These are phyloP conservation scores for Nidula niveotomentosa DNA, from an alignment of 1,284 basidiomycete genomes.

Conservation along the genomic window DNA sequence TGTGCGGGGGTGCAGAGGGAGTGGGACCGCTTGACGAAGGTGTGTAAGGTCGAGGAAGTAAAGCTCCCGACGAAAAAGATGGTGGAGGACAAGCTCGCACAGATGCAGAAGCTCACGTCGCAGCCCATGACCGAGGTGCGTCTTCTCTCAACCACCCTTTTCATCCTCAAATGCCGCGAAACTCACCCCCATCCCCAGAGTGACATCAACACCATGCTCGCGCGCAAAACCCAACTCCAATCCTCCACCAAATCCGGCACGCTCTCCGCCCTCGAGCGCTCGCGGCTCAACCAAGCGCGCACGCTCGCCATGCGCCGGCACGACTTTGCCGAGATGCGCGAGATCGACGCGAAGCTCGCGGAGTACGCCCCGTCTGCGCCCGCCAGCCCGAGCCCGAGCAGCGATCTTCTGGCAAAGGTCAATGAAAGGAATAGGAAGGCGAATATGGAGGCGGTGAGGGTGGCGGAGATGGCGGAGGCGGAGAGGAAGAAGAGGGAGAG, in stretches of 20 bases:
- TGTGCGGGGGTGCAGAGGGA: conserved; percentile 54
- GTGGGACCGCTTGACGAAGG: conserved; percentile 59
- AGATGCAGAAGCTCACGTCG: conserved; percentile 56
- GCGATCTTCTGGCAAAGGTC: conserved; percentile 70
- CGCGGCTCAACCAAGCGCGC: conserved; percentile 63
- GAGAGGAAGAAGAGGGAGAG: conserved; percentile 67
- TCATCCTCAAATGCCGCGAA: conserved; percentile 1
- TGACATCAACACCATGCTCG: conserved; percentile 73
- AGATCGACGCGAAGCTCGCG: conserved; percentile 64
- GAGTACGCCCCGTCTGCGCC: conserved; percentile 30
- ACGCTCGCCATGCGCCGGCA: conserved; percentile 72
- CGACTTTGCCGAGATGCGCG: conserved; percentile 58
- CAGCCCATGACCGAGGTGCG: conserved; percentile 78
- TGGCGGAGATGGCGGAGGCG: conserved; percentile 69
- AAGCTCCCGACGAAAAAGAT: conserved; percentile 66
- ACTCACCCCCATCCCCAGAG: conserved; percentile 34
- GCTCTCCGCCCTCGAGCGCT: conserved; percentile 54
- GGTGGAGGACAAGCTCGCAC: conserved; percentile 62
- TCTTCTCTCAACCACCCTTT: neutral
- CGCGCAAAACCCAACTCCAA: conserved; percentile 59
- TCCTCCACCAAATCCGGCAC: conserved; percentile 31
- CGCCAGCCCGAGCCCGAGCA: conserved; percentile 12
- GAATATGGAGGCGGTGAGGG: conserved; percentile 77
- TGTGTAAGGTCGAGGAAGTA: conserved; percentile 54
- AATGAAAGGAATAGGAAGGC: conserved; percentile 87